Percentiles rank a stretch among this genome's conserved stretches.
phyloP scores from a whole-genome alignment of 2,329 filamentous ascomycete species.

The Apiospora arundinis region DNA sequence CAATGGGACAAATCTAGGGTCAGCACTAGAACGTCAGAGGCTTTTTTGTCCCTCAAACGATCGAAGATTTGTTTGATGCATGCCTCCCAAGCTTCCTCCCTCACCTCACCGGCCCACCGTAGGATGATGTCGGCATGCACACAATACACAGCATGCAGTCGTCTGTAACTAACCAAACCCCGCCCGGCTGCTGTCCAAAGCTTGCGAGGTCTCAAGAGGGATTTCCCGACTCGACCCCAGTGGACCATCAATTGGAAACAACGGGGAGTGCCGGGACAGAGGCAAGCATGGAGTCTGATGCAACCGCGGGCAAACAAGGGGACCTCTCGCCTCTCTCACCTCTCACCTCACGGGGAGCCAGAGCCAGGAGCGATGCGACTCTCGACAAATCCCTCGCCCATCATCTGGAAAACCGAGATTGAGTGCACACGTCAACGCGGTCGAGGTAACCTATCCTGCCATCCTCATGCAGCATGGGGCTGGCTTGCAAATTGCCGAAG shows the following conservation, averaged over 20 bases:
- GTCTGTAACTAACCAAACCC: not conserved
- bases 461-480: constrained; percentile 9
- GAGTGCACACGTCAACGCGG: constrained; percentile 8
- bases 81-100: not conserved
- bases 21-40: constrained; percentile 9
- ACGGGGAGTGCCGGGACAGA: not conserved
- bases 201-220: not conserved
- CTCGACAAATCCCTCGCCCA: not conserved
- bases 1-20: constrained; percentile 1
- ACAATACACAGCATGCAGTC: not conserved
- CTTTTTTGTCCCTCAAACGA: constrained; percentile 9
- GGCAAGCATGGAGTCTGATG: constrained; percentile 11
- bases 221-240: not conserved
- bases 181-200: not conserved
- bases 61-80: not conserved
- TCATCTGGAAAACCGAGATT: not conserved
- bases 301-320: constrained; percentile 5
- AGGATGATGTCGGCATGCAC: constrained; percentile 4
- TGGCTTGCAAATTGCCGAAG: not conserved
- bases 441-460: constrained; percentile 1
- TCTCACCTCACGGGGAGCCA: too few species aligned
- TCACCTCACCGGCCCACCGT: constrained; percentile 7
- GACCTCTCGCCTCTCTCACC: not conserved
- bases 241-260: constrained; percentile 12
- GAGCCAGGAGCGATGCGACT: not conserved